Evolutionary conservation across 768 basidiomycete species (phyloP).

Genomic region (Lactarius akahatsu): DNA sequence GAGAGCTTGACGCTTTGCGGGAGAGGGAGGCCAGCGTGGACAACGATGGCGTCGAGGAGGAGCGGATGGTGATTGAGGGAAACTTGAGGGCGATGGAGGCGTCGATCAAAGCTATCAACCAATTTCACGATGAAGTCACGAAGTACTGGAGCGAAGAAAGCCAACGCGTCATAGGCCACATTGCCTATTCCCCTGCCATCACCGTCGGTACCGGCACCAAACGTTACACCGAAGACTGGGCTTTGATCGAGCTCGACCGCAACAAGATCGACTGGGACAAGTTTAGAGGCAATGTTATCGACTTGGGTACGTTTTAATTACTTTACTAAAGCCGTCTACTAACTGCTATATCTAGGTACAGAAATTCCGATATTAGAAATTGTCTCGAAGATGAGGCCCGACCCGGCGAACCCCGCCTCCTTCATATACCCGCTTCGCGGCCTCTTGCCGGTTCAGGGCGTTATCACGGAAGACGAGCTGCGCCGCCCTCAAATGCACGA

Average conservation of each 20-base stretch:
- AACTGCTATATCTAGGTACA: conserved; percentile 15
- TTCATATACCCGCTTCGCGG: conserved; percentile 30
- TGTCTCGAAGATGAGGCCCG: too few relatives aligned
- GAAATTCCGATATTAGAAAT: not conserved
- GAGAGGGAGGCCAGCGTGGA: too few relatives aligned
- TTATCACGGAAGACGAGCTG: conserved; percentile 28
- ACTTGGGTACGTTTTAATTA: conserved; percentile 8
- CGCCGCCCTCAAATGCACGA: conserved; percentile 27
- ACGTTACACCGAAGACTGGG: conserved; percentile 32
- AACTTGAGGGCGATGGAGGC: not conserved
- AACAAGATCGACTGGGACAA: conserved; percentile 29
- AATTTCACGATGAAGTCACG: not conserved
- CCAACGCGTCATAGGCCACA: conserved; percentile 3
- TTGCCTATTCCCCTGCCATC: conserved; percentile 19
- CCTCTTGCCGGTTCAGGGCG: conserved; percentile 29
- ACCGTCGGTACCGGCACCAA: conserved; percentile 19
- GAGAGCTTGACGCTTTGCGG: too few relatives aligned
- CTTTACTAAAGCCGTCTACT: conserved; percentile 12
- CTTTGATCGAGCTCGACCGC: conserved; percentile 33
- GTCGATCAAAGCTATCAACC: not conserved
- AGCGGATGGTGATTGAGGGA: not conserved
- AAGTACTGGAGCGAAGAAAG: not conserved
- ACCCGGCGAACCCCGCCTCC: not conserved
- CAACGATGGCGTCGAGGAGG: not conserved
- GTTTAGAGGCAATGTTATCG: conserved; percentile 25